These are phyloP conservation scores for Zygosaccharomyces sapae DNA, from an alignment of 1,139 yeast genomes.

Conservation along the genomic window DNA sequence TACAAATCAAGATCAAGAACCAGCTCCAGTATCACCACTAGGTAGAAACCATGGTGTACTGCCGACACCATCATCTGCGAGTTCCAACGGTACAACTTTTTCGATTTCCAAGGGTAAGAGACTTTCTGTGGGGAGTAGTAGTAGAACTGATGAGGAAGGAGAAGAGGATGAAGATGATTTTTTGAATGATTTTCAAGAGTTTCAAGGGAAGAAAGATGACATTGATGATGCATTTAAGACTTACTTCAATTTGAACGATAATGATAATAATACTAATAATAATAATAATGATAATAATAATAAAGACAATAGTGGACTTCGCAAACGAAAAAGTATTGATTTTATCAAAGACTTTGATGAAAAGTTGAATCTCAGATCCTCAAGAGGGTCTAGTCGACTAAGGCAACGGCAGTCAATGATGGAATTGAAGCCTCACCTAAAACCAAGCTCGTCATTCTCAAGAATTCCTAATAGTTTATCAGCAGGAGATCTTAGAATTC, in stretches of 20 bases:
- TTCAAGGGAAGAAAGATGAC: slow-evolving; percentile 25
- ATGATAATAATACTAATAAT: slow-evolving; percentile 1
- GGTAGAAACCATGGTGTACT: slow-evolving; percentile 6
- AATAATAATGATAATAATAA: slow-evolving; percentile 9
- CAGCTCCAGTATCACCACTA: slow-evolving; percentile 9
- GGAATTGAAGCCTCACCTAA: slow-evolving; percentile 21
- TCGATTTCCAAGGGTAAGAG: slow-evolving; percentile 19
- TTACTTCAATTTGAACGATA: slow-evolving; percentile 16
- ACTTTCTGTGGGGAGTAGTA: slow-evolving; percentile 13
- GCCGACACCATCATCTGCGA: slow-evolving; percentile 29
- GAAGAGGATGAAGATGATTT: slow-evolving; percentile 26
- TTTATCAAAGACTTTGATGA: slow-evolving; percentile 13
- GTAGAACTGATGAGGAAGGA: slow-evolving; percentile 21
- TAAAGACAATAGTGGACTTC: slow-evolving; percentile 4
- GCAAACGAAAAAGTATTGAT: slow-evolving; percentile 9
- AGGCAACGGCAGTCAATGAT: slow-evolving; percentile 34
- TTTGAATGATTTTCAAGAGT: slow-evolving; percentile 32
- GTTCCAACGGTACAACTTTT: slow-evolving; percentile 33
- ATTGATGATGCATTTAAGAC: slow-evolving; percentile 28
- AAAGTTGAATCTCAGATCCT: slow-evolving; percentile 13
- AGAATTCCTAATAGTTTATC: slow-evolving; percentile 28
- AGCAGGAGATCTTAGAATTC: slow-evolving; percentile 23
- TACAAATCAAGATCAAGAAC: slow-evolving; percentile 4
- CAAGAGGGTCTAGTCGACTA: slow-evolving; percentile 12
- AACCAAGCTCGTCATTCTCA: slow-evolving; percentile 5